Evolutionary conservation across 2,329 filamentous ascomycete species (phyloP).

Genomic region (Fusarium dlaminii): DNA sequence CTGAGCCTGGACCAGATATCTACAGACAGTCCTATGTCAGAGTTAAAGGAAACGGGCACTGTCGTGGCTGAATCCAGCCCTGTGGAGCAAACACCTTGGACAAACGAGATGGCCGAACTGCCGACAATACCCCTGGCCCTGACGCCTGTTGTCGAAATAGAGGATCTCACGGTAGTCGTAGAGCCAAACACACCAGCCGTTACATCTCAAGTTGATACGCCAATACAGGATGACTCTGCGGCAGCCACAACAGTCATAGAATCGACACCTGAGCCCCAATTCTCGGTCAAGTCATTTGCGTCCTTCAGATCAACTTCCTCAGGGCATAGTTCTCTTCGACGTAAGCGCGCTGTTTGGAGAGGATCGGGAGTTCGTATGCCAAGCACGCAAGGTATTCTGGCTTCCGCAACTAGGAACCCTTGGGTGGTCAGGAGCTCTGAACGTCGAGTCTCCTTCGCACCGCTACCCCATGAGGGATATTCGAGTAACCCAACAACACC

Average conservation of each 20-base stretch:
- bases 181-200: background rate
- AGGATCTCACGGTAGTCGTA: background rate
- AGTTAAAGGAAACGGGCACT: background rate
- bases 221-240: conserved; percentile 1
- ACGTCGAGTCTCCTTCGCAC: conserved; percentile 52
- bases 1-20: background rate
- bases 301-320: conserved; percentile 63
- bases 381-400: conserved; percentile 48
- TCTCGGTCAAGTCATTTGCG: conserved; percentile 62
- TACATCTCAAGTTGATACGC: background rate
- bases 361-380: conserved; percentile 41
- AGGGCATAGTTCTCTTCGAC: conserved; percentile 41
- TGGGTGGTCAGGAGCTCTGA: conserved; percentile 42
- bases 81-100: conserved; percentile 38
- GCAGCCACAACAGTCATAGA: conserved; percentile 16
- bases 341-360: conserved; percentile 26
- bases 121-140: background rate
- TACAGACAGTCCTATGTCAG: background rate
- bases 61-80: background rate
- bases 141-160: background rate
- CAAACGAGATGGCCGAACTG: background rate
- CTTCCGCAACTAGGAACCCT: conserved; percentile 49
- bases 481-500: conserved; percentile 10
- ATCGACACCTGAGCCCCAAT: conserved; percentile 57
- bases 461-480: conserved; percentile 41